These are phyloP conservation scores for Leccinum sublutescens DNA, from an alignment of 768 basidiomycete species.

Conservation along the genomic window DNA sequence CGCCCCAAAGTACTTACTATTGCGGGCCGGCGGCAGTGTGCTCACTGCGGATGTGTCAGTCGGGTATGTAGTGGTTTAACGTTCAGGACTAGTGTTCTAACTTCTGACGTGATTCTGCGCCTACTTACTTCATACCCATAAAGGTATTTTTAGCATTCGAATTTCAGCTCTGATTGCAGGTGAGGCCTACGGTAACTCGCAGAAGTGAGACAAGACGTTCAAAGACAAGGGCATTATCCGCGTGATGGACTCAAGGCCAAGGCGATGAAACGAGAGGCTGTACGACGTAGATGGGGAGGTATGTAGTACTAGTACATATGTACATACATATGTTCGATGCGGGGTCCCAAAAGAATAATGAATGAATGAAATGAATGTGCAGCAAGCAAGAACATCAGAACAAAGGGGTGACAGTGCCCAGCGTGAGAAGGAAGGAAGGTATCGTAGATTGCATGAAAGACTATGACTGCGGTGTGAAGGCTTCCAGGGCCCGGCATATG, in stretches of 20 bases:
- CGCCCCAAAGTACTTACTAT: too few species aligned
- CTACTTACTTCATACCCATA: too few species aligned
- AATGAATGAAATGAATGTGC: slow-evolving; percentile 21
- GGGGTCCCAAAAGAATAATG: slow-evolving; percentile 13
- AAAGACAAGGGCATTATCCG: not conserved
- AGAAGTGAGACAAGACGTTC: not conserved
- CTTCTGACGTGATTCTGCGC: too few species aligned
- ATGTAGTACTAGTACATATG: not conserved
- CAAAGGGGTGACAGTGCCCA: not conserved
- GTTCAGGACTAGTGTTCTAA: too few species aligned
- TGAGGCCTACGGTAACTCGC: too few species aligned
- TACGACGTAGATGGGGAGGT: not conserved
- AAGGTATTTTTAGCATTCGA: too few species aligned
- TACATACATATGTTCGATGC: slow-evolving; percentile 1
- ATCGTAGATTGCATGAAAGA: slow-evolving; percentile 20
- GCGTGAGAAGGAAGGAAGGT: slow-evolving; percentile 4
- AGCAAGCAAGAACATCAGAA: not conserved
- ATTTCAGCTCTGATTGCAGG: too few species aligned
- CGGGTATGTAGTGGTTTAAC: too few species aligned
- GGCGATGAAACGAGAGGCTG: not conserved
- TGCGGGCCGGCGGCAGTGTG: too few species aligned
- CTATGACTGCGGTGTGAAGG: not conserved
- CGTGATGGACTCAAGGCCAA: not conserved
- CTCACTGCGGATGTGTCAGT: too few species aligned
- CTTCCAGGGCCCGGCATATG: not conserved